Evolutionary conservation across 768 basidiomycete genomes (phyloP).

Genomic region (Lentinula sp.): DNA sequence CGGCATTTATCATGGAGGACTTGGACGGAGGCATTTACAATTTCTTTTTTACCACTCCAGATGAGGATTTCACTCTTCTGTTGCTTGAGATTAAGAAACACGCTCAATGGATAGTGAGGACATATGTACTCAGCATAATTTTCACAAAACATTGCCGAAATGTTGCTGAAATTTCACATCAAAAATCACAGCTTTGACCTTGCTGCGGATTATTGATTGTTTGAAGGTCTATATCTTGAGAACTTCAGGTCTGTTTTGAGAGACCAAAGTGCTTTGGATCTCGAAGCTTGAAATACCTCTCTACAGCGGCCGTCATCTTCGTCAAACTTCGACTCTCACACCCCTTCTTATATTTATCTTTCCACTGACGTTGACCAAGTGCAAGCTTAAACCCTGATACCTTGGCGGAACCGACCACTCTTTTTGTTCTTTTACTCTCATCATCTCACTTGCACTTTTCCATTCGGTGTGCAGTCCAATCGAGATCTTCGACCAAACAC

Average conservation of each 20-base stretch:
- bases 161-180: background rate
- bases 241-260: background rate
- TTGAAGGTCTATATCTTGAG: background rate
- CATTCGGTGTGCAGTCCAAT: background rate
- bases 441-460: background rate
- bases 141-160: background rate
- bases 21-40: background rate
- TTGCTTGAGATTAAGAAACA: background rate
- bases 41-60: background rate
- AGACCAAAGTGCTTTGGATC: background rate
- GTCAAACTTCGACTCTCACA: background rate
- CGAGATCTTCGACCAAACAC: background rate
- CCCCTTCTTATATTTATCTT: background rate
- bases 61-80: background rate
- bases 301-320: background rate
- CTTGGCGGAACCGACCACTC: constrained; percentile 1
- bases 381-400: constrained; percentile 1
- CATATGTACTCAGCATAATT: too few relatives aligned
- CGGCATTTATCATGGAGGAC: background rate
- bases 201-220: background rate
- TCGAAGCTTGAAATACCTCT: background rate
- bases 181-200: background rate
- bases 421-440: constrained; percentile 5
- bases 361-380: background rate
- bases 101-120: too few relatives aligned